phyloP scores from a whole-genome alignment of 164 flowering plant genomes.

The Sextonia rubra region DNA sequence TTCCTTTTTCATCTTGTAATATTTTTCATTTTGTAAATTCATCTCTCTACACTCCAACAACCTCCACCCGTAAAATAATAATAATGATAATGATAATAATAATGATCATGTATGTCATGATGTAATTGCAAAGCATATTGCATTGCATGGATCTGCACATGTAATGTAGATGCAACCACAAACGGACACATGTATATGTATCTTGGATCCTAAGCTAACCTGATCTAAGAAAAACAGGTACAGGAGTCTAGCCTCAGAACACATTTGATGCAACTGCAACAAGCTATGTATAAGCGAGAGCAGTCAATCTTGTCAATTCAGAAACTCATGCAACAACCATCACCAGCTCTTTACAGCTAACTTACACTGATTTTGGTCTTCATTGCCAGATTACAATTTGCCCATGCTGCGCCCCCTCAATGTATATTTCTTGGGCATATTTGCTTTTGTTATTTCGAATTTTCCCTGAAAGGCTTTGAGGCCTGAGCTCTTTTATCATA shows the following conservation, averaged over 20 bases:
- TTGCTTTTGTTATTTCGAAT: not conserved
- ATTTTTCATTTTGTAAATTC: too few species aligned
- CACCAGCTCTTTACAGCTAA: not conserved
- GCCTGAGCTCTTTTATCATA: not conserved
- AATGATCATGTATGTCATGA: too few species aligned
- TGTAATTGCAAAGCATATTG: too few species aligned
- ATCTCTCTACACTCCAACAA: too few species aligned
- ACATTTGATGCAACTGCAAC: conserved; percentile 55
- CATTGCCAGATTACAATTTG: not conserved
- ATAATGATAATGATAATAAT: too few species aligned
- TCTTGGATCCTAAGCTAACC: not conserved
- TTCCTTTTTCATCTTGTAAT: too few species aligned
- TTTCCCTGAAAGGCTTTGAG: not conserved
- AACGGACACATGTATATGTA: not conserved
- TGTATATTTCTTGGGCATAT: not conserved
- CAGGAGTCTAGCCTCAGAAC: conserved; percentile 64
- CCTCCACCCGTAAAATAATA: too few species aligned
- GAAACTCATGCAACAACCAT: conserved; percentile 16
- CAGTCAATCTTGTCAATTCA: conserved; percentile 16
- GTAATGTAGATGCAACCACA: not conserved
- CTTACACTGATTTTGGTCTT: not conserved
- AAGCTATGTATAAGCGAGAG: conserved; percentile 19
- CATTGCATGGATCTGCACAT: not conserved
- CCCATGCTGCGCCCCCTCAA: not conserved
- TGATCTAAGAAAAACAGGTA: conserved; percentile 37